phyloP scores from a whole-genome alignment of 1,139 yeast genomes.

The Yamadazyma triangularis region DNA sequence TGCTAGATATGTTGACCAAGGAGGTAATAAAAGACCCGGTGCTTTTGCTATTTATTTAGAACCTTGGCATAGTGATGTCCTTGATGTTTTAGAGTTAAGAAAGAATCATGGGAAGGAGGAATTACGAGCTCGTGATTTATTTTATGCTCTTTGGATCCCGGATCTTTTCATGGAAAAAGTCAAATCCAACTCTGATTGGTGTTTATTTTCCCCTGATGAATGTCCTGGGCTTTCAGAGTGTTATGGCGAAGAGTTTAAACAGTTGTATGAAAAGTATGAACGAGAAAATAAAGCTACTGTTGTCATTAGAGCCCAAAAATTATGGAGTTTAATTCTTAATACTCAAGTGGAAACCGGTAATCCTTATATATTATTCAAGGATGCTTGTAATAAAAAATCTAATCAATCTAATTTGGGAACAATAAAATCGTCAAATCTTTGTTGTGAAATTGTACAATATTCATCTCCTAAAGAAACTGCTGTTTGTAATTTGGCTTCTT shows the following conservation, averaged over 20 bases:
- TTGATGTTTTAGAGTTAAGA: constrained; percentile 47
- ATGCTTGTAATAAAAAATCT: constrained; percentile 50
- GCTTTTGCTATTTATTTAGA: constrained; percentile 59
- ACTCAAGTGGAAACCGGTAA: constrained; percentile 60
- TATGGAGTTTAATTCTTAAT: constrained; percentile 51
- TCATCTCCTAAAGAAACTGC: constrained; percentile 54
- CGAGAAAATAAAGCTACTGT: constrained; percentile 31
- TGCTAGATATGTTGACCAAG: constrained; percentile 60
- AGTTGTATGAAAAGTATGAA: constrained; percentile 44
- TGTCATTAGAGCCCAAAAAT: constrained; percentile 46
- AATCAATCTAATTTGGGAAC: constrained; percentile 54
- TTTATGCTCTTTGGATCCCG: constrained; percentile 58
- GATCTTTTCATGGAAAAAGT: constrained; percentile 57
- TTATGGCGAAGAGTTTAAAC: constrained; percentile 46
- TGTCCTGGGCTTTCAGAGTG: constrained; percentile 49
- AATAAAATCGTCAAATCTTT: constrained; percentile 54
- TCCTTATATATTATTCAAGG: constrained; percentile 56
- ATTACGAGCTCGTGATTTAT: constrained; percentile 51
- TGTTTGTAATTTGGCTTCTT: constrained; percentile 52
- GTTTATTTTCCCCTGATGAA: constrained; percentile 50
- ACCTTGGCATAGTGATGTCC: constrained; percentile 59
- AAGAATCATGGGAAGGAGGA: constrained; percentile 59
- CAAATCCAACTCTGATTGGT: constrained; percentile 46
- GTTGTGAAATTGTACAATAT: constrained; percentile 56
- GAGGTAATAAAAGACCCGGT: constrained; percentile 61